A percentile compares a stretch with the other conserved stretches of the same genome.
phyloP scores from a whole-genome alignment of 2,329 filamentous ascomycete genomes.

The Ceratocystis variospora region DNA sequence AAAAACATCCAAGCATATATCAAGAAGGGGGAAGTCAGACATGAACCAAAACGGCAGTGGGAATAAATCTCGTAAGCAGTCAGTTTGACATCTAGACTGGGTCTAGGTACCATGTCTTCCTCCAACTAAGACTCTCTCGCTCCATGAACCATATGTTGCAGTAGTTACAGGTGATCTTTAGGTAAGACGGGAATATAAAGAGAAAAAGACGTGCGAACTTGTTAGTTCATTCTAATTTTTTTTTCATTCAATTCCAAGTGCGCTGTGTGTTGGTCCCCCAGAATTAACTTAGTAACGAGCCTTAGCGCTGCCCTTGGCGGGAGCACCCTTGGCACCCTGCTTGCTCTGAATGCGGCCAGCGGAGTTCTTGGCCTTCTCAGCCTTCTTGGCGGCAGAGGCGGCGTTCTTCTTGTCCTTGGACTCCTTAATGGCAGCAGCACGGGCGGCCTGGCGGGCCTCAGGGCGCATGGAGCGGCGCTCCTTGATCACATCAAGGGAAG shows the following conservation, averaged over 20 bases:
- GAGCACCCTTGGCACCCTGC: constrained; percentile 89
- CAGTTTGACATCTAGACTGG: background rate
- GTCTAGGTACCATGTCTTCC: background rate
- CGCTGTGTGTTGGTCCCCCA: constrained; percentile 17
- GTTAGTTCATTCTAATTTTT: constrained; percentile 19
- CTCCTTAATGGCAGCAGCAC: constrained; percentile 82
- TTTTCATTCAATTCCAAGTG: constrained; percentile 19
- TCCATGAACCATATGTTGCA: background rate
- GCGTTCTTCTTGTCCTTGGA: constrained; percentile 97
- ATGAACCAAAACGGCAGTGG: background rate
- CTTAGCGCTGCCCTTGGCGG: constrained; percentile 70
- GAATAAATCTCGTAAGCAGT: background rate
- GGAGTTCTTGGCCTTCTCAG: constrained; percentile 97
- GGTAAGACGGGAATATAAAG: background rate
- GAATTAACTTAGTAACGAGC: constrained; percentile 52
- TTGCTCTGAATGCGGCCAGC: constrained; percentile 76
- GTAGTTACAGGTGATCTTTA: background rate
- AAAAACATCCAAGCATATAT: background rate
- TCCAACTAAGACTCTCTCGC: background rate
- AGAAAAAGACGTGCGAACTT: constrained; percentile 12
- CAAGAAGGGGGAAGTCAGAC: background rate
- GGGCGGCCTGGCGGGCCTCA: constrained; percentile 86
- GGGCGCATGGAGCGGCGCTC: constrained; percentile 91
- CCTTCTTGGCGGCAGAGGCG: constrained; percentile 86
- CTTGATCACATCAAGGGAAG: constrained; percentile 99